phyloP scores from a whole-genome alignment of 1,284 basidiomycete species.

The Cutaneotrichosporon cutaneum region DNA sequence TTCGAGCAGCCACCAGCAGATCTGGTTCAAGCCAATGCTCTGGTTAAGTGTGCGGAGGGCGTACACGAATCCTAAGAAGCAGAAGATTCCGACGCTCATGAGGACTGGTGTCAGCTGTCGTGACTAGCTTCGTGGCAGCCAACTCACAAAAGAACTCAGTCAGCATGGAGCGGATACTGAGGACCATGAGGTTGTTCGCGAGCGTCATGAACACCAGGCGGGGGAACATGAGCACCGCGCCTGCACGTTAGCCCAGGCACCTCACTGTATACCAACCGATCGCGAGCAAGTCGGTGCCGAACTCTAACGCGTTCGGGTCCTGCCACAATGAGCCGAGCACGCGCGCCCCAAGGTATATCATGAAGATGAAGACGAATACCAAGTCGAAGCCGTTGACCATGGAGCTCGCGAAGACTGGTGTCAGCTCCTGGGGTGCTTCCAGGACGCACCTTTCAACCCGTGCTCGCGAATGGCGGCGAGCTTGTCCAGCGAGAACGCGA shows the following conservation, averaged over 20 bases:
- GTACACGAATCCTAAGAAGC: slow-evolving; percentile 73
- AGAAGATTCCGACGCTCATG: slow-evolving; percentile 85
- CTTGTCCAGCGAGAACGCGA: slow-evolving; percentile 86
- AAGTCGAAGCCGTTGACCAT: slow-evolving; percentile 77
- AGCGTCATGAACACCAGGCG: slow-evolving; percentile 83
- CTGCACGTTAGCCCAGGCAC: slow-evolving; percentile 50
- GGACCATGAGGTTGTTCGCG: slow-evolving; percentile 70
- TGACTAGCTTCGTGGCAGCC: slow-evolving; percentile 26
- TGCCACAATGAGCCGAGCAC: slow-evolving; percentile 64
- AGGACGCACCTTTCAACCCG: slow-evolving; percentile 63
- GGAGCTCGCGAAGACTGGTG: slow-evolving; percentile 47
- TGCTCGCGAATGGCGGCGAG: slow-evolving; percentile 92
- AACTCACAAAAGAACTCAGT: slow-evolving; percentile 53
- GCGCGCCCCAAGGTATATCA: slow-evolving; percentile 69
- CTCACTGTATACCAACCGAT: slow-evolving; percentile 33
- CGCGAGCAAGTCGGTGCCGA: slow-evolving; percentile 47
- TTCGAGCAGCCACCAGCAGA: slow-evolving; percentile 54
- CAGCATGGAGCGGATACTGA: slow-evolving; percentile 53
- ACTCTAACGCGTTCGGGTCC: slow-evolving; percentile 60
- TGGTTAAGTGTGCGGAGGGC: slow-evolving; percentile 72
- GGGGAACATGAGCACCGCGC: slow-evolving; percentile 83
- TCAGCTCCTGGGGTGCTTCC: not conserved
- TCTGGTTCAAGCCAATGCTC: slow-evolving; percentile 25
- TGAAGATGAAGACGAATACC: slow-evolving; percentile 69
- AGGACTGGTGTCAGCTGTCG: slow-evolving; percentile 52